A percentile compares a stretch with the other conserved stretches of the same genome.
phyloP scores from a whole-genome alignment of 2,329 filamentous ascomycete species.

The Fusarium setosum region DNA sequence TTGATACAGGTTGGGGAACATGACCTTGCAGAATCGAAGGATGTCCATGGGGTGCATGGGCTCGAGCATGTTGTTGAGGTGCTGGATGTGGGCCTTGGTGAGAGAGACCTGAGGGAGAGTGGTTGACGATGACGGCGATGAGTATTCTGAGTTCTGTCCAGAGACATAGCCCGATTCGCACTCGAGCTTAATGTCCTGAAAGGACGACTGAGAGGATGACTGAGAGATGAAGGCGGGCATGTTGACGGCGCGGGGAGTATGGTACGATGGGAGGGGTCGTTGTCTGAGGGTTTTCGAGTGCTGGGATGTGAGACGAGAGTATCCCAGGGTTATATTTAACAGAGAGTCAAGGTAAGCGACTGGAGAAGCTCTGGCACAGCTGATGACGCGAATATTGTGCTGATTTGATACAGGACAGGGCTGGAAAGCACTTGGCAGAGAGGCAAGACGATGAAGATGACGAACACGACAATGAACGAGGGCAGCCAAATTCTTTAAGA shows the following conservation, averaged over 20 bases:
- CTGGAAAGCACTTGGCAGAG: constrained; percentile 32
- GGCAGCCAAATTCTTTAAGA: constrained; percentile 43
- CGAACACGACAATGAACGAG: constrained; percentile 32
- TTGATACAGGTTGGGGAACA: constrained; percentile 90
- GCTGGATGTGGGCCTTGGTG: constrained; percentile 87
- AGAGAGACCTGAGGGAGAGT: constrained; percentile 82
- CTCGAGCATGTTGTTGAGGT: constrained; percentile 90
- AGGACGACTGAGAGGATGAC: constrained; percentile 53
- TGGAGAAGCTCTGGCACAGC: constrained; percentile 17
- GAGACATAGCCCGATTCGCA: constrained; percentile 88
- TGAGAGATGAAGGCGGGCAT: constrained; percentile 52
- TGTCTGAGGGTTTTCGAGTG: constrained; percentile 38
- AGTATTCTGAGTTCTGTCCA: constrained; percentile 53
- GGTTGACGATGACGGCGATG: constrained; percentile 47
- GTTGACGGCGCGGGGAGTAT: constrained; percentile 40
- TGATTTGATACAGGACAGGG: constrained; percentile 34
- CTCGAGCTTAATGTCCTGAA: constrained; percentile 56
- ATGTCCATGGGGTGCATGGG: constrained; percentile 91
- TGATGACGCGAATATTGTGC: constrained; percentile 41
- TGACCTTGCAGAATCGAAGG: constrained; percentile 89
- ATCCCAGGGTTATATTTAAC: constrained; percentile 35
- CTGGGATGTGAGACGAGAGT: constrained; percentile 21
- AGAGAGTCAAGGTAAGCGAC: constrained; percentile 12
- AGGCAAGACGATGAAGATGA: constrained; percentile 32
- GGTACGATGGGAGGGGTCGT: constrained; percentile 15